These are phyloP conservation scores for Eurotiales sp. DNA, from an alignment of 2,329 filamentous ascomycete genomes.

Conservation along the genomic window DNA sequence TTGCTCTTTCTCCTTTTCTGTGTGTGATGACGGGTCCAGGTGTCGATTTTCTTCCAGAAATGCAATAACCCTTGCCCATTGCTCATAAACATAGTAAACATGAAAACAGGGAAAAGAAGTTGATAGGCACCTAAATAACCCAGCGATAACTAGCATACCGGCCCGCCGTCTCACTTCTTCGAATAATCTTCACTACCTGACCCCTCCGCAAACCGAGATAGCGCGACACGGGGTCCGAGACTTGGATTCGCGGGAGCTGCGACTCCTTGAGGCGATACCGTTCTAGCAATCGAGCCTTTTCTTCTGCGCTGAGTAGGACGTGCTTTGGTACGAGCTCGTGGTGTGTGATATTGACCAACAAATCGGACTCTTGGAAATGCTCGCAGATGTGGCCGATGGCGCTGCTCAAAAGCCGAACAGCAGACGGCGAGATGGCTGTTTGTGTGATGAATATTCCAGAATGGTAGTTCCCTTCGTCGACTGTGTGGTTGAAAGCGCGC, in stretches of 20 bases:
- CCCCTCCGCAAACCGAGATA: constrained; percentile 88
- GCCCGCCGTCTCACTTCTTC: constrained; percentile 90
- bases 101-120: background rate
- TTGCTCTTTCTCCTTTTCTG: background rate
- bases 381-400: constrained; percentile 80
- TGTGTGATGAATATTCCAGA: constrained; percentile 88
- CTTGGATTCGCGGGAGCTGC: constrained; percentile 86
- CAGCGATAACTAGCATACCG: constrained; percentile 92
- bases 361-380: constrained; percentile 91
- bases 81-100: background rate
- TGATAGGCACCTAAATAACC: constrained; percentile 42
- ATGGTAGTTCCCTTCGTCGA: constrained; percentile 75
- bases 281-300: constrained; percentile 80
- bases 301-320: constrained; percentile 81
- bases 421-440: constrained; percentile 76
- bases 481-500: constrained; percentile 80
- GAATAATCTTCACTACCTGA: constrained; percentile 97
- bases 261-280: constrained; percentile 96
- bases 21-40: too few species aligned
- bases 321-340: constrained; percentile 96
- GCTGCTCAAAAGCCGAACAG: constrained; percentile 78
- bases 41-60: background rate
- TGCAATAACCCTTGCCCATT: background rate
- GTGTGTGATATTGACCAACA: constrained; percentile 96
- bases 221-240: constrained; percentile 85